Evolutionary conservation across 2,329 filamentous ascomycete genomes (phyloP).

Genomic region (Rasamsonia emersonii): DNA sequence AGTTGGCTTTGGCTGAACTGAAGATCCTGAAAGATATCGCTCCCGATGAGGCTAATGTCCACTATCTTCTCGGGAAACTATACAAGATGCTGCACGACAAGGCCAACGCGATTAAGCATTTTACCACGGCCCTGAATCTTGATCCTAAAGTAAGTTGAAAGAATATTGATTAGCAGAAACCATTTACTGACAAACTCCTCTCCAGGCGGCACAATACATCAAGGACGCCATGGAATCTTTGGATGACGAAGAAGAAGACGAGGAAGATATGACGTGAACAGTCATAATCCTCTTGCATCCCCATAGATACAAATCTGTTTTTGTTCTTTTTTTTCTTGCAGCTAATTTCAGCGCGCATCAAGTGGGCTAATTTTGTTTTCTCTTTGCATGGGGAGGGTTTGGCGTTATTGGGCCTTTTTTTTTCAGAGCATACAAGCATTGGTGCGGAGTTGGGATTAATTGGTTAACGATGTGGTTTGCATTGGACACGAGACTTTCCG

Average conservation of each 20-base stretch:
- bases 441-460: slow-evolving; percentile 36
- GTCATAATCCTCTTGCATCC: slow-evolving; percentile 1
- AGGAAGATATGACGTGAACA: slow-evolving; percentile 40
- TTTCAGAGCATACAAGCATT: slow-evolving; percentile 33
- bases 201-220: slow-evolving; percentile 79
- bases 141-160: slow-evolving; percentile 73
- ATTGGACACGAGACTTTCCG: slow-evolving; percentile 16
- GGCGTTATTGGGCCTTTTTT: slow-evolving; percentile 6
- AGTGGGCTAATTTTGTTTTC: no score
- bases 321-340: no score
- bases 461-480: slow-evolving; percentile 18
- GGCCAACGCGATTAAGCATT: slow-evolving; percentile 78
- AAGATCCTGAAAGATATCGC: slow-evolving; percentile 83
- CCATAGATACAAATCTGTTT: slow-evolving; percentile 2
- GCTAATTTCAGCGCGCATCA: no score
- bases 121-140: slow-evolving; percentile 87
- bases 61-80: slow-evolving; percentile 73
- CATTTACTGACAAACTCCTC: slow-evolving; percentile 11
- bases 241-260: slow-evolving; percentile 60
- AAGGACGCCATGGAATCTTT: slow-evolving; percentile 94
- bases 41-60: slow-evolving; percentile 90
- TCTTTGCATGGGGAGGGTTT: slow-evolving; percentile 8
- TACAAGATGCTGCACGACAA: slow-evolving; percentile 53
- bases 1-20: slow-evolving; percentile 70
- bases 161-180: slow-evolving; percentile 2